Evolutionary conservation across 495 filamentous ascomycete genomes (phyloP), one percentile per base, ranked within the genome.

Genomic region (Halenospora varia): DNA sequence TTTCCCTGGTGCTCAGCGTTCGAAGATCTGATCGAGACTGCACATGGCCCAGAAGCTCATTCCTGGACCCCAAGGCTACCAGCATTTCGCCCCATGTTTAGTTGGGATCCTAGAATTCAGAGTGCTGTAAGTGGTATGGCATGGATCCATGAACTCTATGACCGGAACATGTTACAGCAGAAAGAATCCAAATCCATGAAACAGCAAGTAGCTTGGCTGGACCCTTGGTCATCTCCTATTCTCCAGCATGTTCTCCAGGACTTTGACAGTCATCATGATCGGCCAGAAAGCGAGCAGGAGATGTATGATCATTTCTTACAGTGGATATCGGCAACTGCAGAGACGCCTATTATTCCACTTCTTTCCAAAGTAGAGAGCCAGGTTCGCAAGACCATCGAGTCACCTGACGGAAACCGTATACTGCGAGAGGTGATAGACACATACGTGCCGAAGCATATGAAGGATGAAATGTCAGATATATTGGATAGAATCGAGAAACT

Each of bases 1-100:
- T 51, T 66, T 23, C 64, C 45, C 10, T 74, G 64, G 51, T 53
- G 62, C 19, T 54, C 45, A n/a, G 71, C 71, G 6, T 73, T 72
- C 48, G 69, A 70, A 40, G 70, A 74, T 57, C 55, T 74, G 24
- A 52, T 74, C 18, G 18, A 11, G 35, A 69, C 64, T 2, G 39
- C 56, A n/a, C 62, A 54, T 25, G 45, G 48, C 25, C 25, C 2
- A 0, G 26, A 13, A 10, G 1, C 50, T 25, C 11, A 24, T 2
- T 11, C 35, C 3, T 44, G 18, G 25, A 42, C 11, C 22, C n/a
- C n/a, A n/a, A n/a, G n/a, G n/a, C n/a, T n/a, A n/a, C n/a, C n/a
- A n/a, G n/a, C n/a, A n/a, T 26, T 19, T 47, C 45, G 8, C 2
- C 25, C n/a, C 17, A 50, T 17, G 11, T 9, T 50, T 23, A 10